Conservation (phyloP, 805 yeast genomes). For the Saccharomycopsis sp. region DNA sequence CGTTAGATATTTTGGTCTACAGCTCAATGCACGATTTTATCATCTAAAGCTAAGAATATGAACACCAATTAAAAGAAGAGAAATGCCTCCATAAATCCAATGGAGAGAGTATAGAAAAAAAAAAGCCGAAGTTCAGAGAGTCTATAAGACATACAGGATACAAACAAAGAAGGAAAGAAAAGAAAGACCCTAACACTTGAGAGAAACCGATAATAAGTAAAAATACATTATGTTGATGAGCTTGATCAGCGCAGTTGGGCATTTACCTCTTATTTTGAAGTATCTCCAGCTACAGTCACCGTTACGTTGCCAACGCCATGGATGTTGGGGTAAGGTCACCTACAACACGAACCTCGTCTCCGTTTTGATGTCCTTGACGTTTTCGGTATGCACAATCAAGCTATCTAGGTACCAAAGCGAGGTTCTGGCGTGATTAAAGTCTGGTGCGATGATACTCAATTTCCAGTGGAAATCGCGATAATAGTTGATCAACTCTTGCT, state of each 20-base stretch:
- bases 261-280: too few species aligned
- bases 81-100: not conserved
- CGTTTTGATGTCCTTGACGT: not conserved
- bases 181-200: not conserved
- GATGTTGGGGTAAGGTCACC: too few species aligned
- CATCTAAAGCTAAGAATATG: too few species aligned
- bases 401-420: slow-evolving; percentile 16
- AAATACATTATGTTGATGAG: too few species aligned
- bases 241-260: too few species aligned
- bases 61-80: not conserved
- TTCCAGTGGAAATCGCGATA: slow-evolving; percentile 21
- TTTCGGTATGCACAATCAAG: slow-evolving; percentile 13
- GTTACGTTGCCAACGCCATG: too few species aligned
- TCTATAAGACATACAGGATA: not conserved
- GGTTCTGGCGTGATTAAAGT: slow-evolving; percentile 20
- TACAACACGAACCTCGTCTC: not conserved
- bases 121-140: not conserved
- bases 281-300: too few species aligned
- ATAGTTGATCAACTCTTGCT: slow-evolving; percentile 5
- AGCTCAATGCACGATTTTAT: too few species aligned
- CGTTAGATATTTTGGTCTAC: too few species aligned
- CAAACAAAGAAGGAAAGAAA: not conserved
- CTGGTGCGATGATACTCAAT: slow-evolving; percentile 20
- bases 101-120: too few species aligned
- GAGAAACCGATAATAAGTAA: too few species aligned